These are phyloP conservation scores for Apophysomyces ossiformis DNA, from an alignment of 371 early-diverging fungal genomes.

Conservation along the genomic window DNA sequence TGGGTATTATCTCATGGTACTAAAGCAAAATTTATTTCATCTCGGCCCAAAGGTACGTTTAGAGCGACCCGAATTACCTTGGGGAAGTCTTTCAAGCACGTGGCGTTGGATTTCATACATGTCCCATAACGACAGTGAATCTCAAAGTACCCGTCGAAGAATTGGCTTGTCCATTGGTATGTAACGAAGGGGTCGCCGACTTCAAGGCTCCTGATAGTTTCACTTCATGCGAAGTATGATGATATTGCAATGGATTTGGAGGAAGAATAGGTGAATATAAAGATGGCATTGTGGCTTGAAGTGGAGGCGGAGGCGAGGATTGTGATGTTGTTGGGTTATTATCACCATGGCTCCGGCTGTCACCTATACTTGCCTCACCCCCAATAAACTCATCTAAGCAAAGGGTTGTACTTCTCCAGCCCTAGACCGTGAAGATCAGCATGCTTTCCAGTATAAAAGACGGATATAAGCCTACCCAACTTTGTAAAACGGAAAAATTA, in stretches of 20 bases:
- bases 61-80: too few relatives aligned
- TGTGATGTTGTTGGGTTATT: background rate
- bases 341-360: constrained; percentile 15
- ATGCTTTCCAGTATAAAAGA: background rate
- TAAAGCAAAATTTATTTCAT: too few relatives aligned
- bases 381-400: constrained; percentile 47
- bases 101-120: constrained; percentile 29
- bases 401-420: constrained; percentile 59
- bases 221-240: constrained; percentile 7
- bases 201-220: constrained; percentile 15
- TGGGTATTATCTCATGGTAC: too few relatives aligned
- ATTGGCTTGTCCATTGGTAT: constrained; percentile 7
- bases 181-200: background rate
- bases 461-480: constrained; percentile 49
- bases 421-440: constrained; percentile 26
- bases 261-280: constrained; percentile 13
- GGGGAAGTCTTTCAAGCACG: too few relatives aligned
- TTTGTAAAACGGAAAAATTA: constrained; percentile 52
- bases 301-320: constrained; percentile 2
- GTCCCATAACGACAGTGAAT: constrained; percentile 56
- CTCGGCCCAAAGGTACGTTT: too few relatives aligned
- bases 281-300: constrained; percentile 7
- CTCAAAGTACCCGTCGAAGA: constrained; percentile 23
- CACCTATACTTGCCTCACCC: background rate
- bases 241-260: constrained; percentile 13